Evolutionary conservation across 192 early-diverging fungal genomes (phyloP), one percentile per base, ranked within the genome.

Genomic region (Kickxella alabastrina): DNA sequence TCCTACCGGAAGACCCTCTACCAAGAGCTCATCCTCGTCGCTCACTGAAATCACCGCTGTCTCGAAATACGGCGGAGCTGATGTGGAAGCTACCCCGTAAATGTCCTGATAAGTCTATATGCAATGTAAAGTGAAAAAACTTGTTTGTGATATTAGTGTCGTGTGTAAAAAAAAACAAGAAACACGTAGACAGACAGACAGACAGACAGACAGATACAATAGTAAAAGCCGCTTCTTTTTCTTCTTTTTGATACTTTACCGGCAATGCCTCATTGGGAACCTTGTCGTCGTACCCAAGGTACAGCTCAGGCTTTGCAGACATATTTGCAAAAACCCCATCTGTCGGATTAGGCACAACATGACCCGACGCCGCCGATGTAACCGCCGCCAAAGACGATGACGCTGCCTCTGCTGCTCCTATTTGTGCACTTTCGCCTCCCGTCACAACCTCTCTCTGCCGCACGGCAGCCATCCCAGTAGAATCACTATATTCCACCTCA

Each of bases 1-100:
- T 7, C 94, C 94, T 7, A 93, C 91, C 3, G 95, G 92, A 51
- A 97, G 49, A 10, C 94, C 92, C 49, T 97, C 95, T 9, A 97
- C 85, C 6, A 94, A 66, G 4, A 97, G 66, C 60, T 92, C 84
- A 40, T 91, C 94, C 32, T 89, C 89, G 57, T 88, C 83, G 10
- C 83, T 83, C 26, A 85, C 78, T 9, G 83, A 73, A 47, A 89
- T 81, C 8, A 87, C 79, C 10, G 90, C 87, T 0, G 90, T 87
- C 66, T 89, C 85, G 67, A 84, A 82, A 62, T 92, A 90, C 12
- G 83, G 79, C 17, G 91, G 87, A 6, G 87, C 66, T 1, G 43
- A 43, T 15, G 52, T 44, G 4, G 73, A 68, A 42, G 81, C 73
- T 62, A 92, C 88, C 22, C 75, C 74, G 24, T 86, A 84, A 12